Percentiles rank a stretch among this genome's conserved stretches.
phyloP scores from a whole-genome alignment of 2,329 filamentous ascomycete genomes.

The Talaromyces sp. region DNA sequence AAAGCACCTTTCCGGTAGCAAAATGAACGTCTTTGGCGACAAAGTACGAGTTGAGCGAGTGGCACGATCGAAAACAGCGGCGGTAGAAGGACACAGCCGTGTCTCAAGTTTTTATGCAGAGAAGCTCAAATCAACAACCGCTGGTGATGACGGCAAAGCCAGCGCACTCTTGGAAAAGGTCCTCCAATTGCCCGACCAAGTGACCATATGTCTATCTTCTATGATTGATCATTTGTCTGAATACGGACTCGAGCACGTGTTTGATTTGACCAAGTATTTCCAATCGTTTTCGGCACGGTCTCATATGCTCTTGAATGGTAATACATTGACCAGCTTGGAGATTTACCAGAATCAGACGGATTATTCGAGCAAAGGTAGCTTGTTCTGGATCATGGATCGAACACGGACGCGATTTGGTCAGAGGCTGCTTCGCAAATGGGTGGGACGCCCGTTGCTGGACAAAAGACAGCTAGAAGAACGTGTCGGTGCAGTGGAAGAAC shows the following conservation, averaged over 20 bases:
- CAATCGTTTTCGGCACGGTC: constrained; percentile 90
- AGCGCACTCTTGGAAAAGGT: constrained; percentile 78
- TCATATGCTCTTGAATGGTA: constrained; percentile 95
- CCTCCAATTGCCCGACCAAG: constrained; percentile 76
- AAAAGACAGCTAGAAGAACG: constrained; percentile 72
- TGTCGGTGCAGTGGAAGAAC: constrained; percentile 80
- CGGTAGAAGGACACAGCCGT: constrained; percentile 80
- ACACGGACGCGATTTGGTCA: constrained; percentile 88
- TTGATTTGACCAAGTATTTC: constrained; percentile 95
- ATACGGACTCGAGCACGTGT: constrained; percentile 92
- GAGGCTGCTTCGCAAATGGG: constrained; percentile 87
- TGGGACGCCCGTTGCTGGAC: constrained; percentile 84
- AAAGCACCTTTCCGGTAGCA: constrained; percentile 83
- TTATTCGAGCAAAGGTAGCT: constrained; percentile 75
- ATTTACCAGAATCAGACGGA: constrained; percentile 96
- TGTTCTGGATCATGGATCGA: constrained; percentile 94
- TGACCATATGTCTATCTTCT: constrained; percentile 87
- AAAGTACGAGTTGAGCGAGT: constrained; percentile 80
- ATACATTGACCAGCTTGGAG: constrained; percentile 88
- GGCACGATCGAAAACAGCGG: constrained; percentile 73
- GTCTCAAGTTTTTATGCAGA: constrained; percentile 91
- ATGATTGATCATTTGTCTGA: constrained; percentile 94
- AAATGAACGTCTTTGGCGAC: constrained; percentile 89
- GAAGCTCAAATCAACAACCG: constrained; percentile 66
- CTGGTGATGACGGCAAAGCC: constrained; percentile 55